Evolutionary conservation across 805 yeast species (phyloP).

Genomic region (Candida easanensis): DNA sequence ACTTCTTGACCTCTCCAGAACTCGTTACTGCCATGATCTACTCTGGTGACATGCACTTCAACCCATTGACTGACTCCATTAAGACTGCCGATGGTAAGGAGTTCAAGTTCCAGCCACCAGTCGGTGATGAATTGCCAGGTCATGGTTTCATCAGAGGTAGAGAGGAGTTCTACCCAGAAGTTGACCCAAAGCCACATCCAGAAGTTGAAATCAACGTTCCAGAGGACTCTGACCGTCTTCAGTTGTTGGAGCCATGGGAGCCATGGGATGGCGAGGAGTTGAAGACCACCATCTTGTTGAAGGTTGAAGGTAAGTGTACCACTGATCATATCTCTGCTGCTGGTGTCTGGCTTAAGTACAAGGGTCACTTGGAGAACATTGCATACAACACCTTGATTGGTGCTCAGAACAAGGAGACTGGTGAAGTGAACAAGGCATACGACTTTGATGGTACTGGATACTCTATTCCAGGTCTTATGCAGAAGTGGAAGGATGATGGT

Average conservation of each 20-base stretch:
- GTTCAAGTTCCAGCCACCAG: conserved; percentile 78
- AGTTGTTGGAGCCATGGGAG: conserved; percentile 82
- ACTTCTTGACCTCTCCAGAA: conserved; percentile 98
- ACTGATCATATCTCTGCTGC: conserved; percentile 99
- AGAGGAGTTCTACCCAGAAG: conserved; percentile 68
- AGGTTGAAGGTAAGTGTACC: conserved; percentile 97
- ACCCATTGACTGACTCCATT: conserved; percentile 87
- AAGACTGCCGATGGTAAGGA: conserved; percentile 63
- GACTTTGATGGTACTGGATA: conserved; percentile 77
- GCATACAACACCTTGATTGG: conserved; percentile 95
- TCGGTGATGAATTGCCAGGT: conserved; percentile 80
- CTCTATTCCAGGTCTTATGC: conserved; percentile 95
- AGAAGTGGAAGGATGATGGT: conserved; percentile 82
- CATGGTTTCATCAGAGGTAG: conserved; percentile 78
- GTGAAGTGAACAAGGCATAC: conserved; percentile 87
- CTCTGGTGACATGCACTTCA: conserved; percentile 88
- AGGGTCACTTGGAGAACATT: conserved; percentile 95
- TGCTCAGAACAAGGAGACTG: conserved; percentile 95
- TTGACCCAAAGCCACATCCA: conserved; percentile 62
- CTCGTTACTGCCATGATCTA: conserved; percentile 96
- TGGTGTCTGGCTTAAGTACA: conserved; percentile 97
- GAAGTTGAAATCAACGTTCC: conserved; percentile 65
- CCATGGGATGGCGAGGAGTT: conserved; percentile 88
- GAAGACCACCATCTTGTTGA: conserved; percentile 69
- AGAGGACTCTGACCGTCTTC: conserved; percentile 88